phyloP scores from a whole-genome alignment of 2,329 filamentous ascomycete genomes.

The Curvularia sp. region DNA sequence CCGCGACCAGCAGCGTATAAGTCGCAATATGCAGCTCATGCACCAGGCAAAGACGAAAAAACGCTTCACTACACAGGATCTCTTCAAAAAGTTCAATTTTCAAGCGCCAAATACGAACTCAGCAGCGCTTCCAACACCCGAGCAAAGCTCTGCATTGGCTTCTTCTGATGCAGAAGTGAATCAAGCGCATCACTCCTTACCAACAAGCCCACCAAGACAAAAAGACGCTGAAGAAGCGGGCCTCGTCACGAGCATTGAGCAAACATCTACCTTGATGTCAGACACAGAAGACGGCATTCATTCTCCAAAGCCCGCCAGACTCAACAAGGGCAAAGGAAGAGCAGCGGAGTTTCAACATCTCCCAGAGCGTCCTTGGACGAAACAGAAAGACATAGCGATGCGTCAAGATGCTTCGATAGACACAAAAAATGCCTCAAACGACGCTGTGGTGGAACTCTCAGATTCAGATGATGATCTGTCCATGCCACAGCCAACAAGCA shows the following conservation, averaged over 20 bases:
- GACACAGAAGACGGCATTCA: constrained; percentile 9
- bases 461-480: constrained; percentile 71
- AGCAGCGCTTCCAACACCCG: constrained; percentile 31
- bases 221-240: constrained; percentile 23
- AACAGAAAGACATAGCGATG: constrained; percentile 19
- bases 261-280: constrained; percentile 9
- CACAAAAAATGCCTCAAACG: background rate
- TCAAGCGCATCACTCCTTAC: constrained; percentile 50
- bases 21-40: constrained; percentile 85
- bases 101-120: constrained; percentile 49
- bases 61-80: constrained; percentile 81
- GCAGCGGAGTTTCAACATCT: constrained; percentile 53
- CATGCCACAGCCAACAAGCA: constrained; percentile 58
- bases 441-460: constrained; percentile 49
- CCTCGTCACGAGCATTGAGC: background rate
- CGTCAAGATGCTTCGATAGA: constrained; percentile 27
- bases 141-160: constrained; percentile 54
- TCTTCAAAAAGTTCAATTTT: constrained; percentile 87
- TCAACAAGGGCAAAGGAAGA: constrained; percentile 69
- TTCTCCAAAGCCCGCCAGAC: constrained; percentile 29
- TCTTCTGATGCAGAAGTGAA: constrained; percentile 69
- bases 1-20: constrained; percentile 90
- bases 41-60: constrained; percentile 89
- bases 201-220: constrained; percentile 53
- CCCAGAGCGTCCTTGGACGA: constrained; percentile 36